phyloP scores from a whole-genome alignment of 2,329 filamentous ascomycete genomes.

The Chrysoporthe deuterocubensis region DNA sequence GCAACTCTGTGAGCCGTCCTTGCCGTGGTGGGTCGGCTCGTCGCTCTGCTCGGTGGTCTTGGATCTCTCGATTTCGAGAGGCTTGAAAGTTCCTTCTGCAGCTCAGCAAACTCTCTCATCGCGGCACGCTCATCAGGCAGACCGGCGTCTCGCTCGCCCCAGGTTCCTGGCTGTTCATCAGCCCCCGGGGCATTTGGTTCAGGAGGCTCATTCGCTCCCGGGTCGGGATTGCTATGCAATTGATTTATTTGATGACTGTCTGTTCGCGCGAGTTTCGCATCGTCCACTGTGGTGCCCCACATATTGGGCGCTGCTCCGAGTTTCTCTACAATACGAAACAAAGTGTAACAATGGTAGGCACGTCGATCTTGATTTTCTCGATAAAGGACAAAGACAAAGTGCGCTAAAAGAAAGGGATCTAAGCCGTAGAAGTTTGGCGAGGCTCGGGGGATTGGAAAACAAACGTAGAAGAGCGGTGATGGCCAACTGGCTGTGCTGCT shows the following conservation, averaged over 20 bases:
- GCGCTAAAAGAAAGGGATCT: background rate
- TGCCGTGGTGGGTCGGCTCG: conserved; percentile 16
- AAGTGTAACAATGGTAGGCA: background rate
- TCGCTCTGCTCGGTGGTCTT: background rate
- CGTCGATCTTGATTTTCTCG: background rate
- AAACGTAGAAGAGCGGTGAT: background rate
- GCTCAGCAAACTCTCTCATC: conserved; percentile 14
- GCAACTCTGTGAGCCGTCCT: conserved; percentile 4
- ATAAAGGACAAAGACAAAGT: background rate
- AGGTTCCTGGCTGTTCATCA: conserved; percentile 17
- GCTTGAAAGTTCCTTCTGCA: conserved; percentile 17
- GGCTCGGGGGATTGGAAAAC: background rate
- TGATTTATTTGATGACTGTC: conserved; percentile 24
- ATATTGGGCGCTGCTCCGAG: conserved; percentile 5
- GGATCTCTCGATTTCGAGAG: conserved; percentile 19
- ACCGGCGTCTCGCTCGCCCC: conserved; percentile 25
- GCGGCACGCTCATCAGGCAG: conserved; percentile 19
- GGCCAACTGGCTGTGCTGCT: background rate
- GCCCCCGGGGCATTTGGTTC: background rate
- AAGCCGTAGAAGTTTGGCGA: background rate
- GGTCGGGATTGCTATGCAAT: conserved; percentile 16
- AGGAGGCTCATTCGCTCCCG: background rate
- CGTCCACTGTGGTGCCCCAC: conserved; percentile 24
- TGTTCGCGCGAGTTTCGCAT: conserved; percentile 8
- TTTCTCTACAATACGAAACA: background rate